A percentile compares a stretch with the other conserved stretches of the same genome.
phyloP scores from a whole-genome alignment of 495 filamentous ascomycete species.

The Aspergillus campestris region DNA sequence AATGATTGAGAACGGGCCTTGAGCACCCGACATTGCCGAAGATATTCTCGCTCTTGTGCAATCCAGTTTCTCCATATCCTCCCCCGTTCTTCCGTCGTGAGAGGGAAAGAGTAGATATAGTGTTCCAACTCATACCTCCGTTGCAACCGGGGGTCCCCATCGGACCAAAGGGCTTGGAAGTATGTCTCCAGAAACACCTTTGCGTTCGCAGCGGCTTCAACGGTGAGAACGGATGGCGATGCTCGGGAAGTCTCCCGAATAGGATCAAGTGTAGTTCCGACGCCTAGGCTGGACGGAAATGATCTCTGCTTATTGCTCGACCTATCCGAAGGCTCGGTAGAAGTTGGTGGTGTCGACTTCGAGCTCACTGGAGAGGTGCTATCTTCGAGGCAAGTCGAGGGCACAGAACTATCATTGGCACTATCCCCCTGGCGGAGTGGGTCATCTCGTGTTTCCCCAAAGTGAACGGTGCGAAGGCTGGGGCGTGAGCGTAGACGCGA shows the following conservation, averaged over 20 bases:
- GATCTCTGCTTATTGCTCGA: conserved; percentile 1
- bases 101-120: conserved; percentile 41
- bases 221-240: conserved; percentile 59
- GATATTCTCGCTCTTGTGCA: conserved; percentile 60
- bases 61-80: conserved; percentile 50
- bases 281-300: conserved; percentile 1
- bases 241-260: conserved; percentile 11
- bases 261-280: conserved; percentile 8
- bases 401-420: conserved; percentile 30
- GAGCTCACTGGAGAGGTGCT: conserved; percentile 22
- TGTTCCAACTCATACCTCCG: conserved; percentile 61
- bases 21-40: conserved; percentile 63
- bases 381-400: conserved; percentile 29
- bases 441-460: conserved; percentile 3
- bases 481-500: conserved; percentile 36
- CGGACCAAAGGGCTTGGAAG: conserved; percentile 57
- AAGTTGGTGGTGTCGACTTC: conserved; percentile 29
- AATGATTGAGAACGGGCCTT: conserved; percentile 49
- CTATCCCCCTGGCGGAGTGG: conserved; percentile 17
- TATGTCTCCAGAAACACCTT: conserved; percentile 84
- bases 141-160: conserved; percentile 50
- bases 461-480: conserved; percentile 24
- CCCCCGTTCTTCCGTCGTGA: conserved; percentile 49
- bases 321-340: not conserved
- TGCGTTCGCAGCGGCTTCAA: conserved; percentile 67